A percentile compares a stretch with the other conserved stretches of the same genome.
Evolutionary conservation across 805 yeast genomes (phyloP).

Genomic region (Candida hungchunana): DNA sequence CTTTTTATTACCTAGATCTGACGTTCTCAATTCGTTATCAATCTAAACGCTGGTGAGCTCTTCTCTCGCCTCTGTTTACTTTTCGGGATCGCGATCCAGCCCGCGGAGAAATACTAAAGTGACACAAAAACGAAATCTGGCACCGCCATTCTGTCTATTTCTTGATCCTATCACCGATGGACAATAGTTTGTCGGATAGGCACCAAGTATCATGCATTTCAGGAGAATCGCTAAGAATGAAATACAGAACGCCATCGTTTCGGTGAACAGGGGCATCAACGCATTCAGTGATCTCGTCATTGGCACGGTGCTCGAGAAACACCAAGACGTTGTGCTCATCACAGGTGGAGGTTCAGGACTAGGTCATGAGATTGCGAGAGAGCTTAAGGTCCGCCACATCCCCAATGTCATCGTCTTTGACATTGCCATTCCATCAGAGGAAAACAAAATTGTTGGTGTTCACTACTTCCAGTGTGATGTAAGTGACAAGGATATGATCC

Average conservation of each 20-base stretch:
- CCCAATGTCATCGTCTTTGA: slow-evolving; percentile 64
- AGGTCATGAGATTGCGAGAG: slow-evolving; percentile 57
- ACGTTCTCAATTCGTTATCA: neutral
- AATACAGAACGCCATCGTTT: slow-evolving; percentile 11
- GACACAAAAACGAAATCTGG: too few species aligned
- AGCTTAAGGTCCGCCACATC: slow-evolving; percentile 40
- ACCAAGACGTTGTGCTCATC: slow-evolving; percentile 58
- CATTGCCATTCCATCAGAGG: slow-evolving; percentile 31
- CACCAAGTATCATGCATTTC: slow-evolving; percentile 5
- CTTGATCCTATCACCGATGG: neutral
- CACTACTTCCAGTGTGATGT: slow-evolving; percentile 69
- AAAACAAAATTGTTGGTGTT: slow-evolving; percentile 35
- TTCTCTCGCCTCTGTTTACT: too few species aligned
- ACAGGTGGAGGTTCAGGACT: slow-evolving; percentile 87
- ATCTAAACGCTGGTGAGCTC: too few species aligned
- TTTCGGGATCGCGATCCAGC: too few species aligned
- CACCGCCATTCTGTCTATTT: neutral
- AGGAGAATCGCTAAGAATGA: slow-evolving; percentile 20
- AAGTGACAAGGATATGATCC: slow-evolving; percentile 44
- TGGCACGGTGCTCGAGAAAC: slow-evolving; percentile 50
- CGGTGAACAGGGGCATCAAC: slow-evolving; percentile 8
- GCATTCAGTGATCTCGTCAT: slow-evolving; percentile 34
- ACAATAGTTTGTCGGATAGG: neutral
- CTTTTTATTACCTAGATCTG: too few species aligned
- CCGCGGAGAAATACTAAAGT: too few species aligned